Conservation (phyloP, 75 land plant species). For the Ceratopteris richardii region DNA sequence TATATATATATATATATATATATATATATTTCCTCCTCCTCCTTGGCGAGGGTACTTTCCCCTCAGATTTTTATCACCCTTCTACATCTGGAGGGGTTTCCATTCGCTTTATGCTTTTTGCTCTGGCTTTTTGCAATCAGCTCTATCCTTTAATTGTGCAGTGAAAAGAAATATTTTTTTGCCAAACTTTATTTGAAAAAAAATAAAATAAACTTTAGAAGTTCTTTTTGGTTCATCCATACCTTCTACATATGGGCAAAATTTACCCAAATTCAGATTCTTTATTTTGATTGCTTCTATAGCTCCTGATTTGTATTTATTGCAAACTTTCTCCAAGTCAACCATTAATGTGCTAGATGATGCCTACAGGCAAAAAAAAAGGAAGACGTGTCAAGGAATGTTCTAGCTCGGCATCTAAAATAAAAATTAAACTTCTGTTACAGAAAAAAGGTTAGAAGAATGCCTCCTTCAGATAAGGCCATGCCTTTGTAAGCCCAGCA, state of each 20-base stretch:
- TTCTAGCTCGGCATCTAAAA: neutral
- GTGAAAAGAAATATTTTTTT: too few relatives aligned
- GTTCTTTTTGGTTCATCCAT: too few relatives aligned
- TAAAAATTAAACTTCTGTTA: neutral
- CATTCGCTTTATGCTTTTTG: too few relatives aligned
- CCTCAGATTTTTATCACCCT: too few relatives aligned
- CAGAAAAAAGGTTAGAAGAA: neutral
- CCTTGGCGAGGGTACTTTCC: too few relatives aligned
- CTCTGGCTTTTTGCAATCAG: too few relatives aligned
- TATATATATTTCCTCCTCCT: too few relatives aligned
- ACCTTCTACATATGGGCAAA: conserved; percentile 7
- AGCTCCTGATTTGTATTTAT: conserved; percentile 1
- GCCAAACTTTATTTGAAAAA: too few relatives aligned
- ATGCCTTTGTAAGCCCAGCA: conserved; percentile 2
- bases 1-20: too few relatives aligned
- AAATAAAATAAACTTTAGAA: too few relatives aligned
- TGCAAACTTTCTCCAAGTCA: neutral
- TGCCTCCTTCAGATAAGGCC: conserved; percentile 10
- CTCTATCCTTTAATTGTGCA: too few relatives aligned
- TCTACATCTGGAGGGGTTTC: too few relatives aligned
- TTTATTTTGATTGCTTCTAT: neutral
- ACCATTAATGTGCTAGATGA: neutral
- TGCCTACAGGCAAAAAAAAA: conserved; percentile 4
- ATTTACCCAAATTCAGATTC: conserved; percentile 2
- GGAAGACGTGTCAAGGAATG: neutral